These are phyloP conservation scores for Annona cherimola DNA, from an alignment of 164 flowering plant genomes.

Conservation along the genomic window DNA sequence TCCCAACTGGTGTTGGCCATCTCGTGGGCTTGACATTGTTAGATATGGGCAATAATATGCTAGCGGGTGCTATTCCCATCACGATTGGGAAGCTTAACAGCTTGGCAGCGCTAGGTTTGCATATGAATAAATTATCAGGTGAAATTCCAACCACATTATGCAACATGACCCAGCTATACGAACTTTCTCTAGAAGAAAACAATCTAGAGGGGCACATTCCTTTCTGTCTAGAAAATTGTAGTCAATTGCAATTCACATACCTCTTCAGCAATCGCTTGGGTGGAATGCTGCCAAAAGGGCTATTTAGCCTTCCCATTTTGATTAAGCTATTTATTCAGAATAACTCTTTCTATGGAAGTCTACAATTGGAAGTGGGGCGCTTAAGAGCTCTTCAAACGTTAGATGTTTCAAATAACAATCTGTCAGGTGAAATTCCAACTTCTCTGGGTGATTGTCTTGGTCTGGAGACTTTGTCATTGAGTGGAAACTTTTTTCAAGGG, in stretches of 20 bases:
- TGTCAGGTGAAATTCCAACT: constrained; percentile 35
- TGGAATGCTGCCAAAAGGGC: constrained; percentile 25
- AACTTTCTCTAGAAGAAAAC: constrained; percentile 1
- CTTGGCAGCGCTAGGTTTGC: too few relatives aligned
- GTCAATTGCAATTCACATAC: background rate
- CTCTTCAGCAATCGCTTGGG: constrained; percentile 1
- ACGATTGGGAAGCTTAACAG: constrained; percentile 24
- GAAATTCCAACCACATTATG: constrained; percentile 25
- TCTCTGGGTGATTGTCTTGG: constrained; percentile 1
- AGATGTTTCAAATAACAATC: constrained; percentile 22
- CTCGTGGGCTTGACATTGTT: constrained; percentile 18
- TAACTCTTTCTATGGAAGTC: constrained; percentile 26
- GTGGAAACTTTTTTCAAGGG: constrained; percentile 24
- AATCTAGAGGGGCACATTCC: constrained; percentile 6
- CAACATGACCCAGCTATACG: constrained; percentile 15
- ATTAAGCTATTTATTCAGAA: constrained; percentile 18
- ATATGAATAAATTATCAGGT: constrained; percentile 20
- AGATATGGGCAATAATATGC: constrained; percentile 4
- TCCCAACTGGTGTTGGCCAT: constrained; percentile 31
- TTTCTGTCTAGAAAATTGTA: background rate
- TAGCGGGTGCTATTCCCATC: constrained; percentile 27
- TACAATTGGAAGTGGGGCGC: constrained; percentile 29
- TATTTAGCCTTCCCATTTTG: constrained; percentile 13
- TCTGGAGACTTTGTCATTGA: constrained; percentile 13
- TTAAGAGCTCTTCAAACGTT: constrained; percentile 19